Conservation (phyloP, 2,329 filamentous ascomycete genomes). For the Ophiocordyceps camponoti-leonardi region DNA sequence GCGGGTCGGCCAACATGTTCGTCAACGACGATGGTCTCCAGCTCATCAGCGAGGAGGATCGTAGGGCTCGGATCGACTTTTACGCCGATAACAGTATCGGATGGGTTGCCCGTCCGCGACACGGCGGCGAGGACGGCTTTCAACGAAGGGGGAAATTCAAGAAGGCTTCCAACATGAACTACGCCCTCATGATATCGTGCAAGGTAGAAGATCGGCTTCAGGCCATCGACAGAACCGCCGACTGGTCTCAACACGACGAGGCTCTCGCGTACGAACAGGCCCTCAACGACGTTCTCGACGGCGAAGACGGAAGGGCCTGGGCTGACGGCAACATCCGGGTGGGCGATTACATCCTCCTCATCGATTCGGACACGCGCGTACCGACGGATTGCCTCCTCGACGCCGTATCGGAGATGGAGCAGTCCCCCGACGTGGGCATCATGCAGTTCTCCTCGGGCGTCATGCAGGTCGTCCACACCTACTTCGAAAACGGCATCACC, state of each 20-base stretch:
- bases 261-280: slow-evolving; percentile 46
- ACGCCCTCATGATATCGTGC: slow-evolving; percentile 48
- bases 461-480: slow-evolving; percentile 62
- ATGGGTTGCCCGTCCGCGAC: slow-evolving; percentile 48
- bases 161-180: slow-evolving; percentile 62
- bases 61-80: slow-evolving; percentile 46
- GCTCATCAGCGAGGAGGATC: slow-evolving; percentile 43
- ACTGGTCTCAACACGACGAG: slow-evolving; percentile 55
- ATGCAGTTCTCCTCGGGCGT: slow-evolving; percentile 64
- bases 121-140: slow-evolving; percentile 47
- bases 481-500: slow-evolving; percentile 53
- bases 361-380: slow-evolving; percentile 67
- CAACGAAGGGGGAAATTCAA: slow-evolving; percentile 47
- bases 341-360: slow-evolving; percentile 62
- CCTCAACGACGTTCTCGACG: slow-evolving; percentile 48
- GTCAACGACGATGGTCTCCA: slow-evolving; percentile 63
- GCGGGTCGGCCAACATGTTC: slow-evolving; percentile 63
- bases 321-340: slow-evolving; percentile 75
- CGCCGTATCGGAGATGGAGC: slow-evolving; percentile 68
- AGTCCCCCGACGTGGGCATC: slow-evolving; percentile 61
- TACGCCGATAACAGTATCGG: slow-evolving; percentile 54
- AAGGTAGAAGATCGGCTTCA: slow-evolving; percentile 53
- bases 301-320: slow-evolving; percentile 54
- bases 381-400: slow-evolving; percentile 63
- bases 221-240: slow-evolving; percentile 33